Base-by-base conservation (phyloP, 257 asterid genomes). In the Solanum bulbocastanum region DNA sequence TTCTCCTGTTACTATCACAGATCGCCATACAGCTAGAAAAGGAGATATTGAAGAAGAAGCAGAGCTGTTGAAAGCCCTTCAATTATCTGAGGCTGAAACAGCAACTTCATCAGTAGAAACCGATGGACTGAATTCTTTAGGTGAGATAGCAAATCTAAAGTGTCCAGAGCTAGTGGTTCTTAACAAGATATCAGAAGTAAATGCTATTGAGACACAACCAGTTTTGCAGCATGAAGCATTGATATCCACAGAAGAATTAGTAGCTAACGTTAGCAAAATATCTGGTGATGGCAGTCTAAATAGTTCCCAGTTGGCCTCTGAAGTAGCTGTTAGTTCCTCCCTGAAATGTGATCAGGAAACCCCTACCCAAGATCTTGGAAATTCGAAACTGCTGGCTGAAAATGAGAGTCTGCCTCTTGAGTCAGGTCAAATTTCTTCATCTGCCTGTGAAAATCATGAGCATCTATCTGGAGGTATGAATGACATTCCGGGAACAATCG, bases 11-110 rank as follows among this genome's bases (percentile, higher is more conserved):
- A 76, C 91, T 42, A 25, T 66, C 68, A 27, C 89, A 33, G 86
- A 87, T 85, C 72, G 83, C 46, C 71, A 52, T 12, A 88, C 49
- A 87, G 89, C 89, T 73, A 94, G 94, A 88, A 96, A 92, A 93
- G 98, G 98, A 74, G 99, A 97, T 79, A 72, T 93, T 87, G 98
- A 95, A 91, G 99, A 97, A 92, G 95, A 92, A 91, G 93, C 91
- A 71, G 99, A 95, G 91, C 94, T 96, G 14, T 62, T 89, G 88
- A 93, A 89, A 92, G 91, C 62, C 85, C 90, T 96, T 91, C 91
- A 90, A 88, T 89, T 97, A 90, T 94, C 99, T 46, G 95, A 91
- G 89, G 91, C 88, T 32, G 96, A 87, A 81, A 81, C 1, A 36
- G 86, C 91, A 40, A 66, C 85, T 88, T 72, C 94, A 79, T 82